These are phyloP conservation scores for Pichia sp. DNA, from an alignment of 1,139 yeast species.

Conservation along the genomic window DNA sequence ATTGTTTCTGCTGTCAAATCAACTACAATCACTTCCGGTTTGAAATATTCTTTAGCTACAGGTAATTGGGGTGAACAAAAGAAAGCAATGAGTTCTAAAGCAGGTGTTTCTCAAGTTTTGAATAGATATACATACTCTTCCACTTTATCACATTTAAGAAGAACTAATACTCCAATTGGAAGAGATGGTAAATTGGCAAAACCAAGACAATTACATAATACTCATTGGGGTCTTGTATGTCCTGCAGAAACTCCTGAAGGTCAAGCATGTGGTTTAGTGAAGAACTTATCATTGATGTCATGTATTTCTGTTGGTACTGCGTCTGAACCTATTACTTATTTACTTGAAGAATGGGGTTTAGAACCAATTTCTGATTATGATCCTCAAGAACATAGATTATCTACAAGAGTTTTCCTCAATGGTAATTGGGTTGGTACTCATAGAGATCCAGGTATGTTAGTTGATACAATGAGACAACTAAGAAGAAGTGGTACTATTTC, in stretches of 20 bases:
- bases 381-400: constrained; percentile 85
- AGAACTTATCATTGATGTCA: constrained; percentile 91
- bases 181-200: constrained; percentile 98
- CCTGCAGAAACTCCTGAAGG: constrained; percentile 99
- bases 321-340: constrained; percentile 89
- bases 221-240: constrained; percentile 99
- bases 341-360: constrained; percentile 99
- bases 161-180: constrained; percentile 98
- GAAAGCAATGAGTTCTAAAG: constrained; percentile 98
- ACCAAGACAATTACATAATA: constrained; percentile 97
- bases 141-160: constrained; percentile 92
- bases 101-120: constrained; percentile 98
- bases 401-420: constrained; percentile 91
- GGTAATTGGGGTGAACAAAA: constrained; percentile 99
- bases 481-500: constrained; percentile 95
- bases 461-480: constrained; percentile 82
- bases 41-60: constrained; percentile 94
- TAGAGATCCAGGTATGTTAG: constrained; percentile 87
- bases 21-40: constrained; percentile 93
- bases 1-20: constrained; percentile 95
- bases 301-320: constrained; percentile 97
- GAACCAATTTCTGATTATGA: constrained; percentile 95
- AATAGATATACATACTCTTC: constrained; percentile 97
- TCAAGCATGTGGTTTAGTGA: constrained; percentile 98
- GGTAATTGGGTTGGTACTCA: constrained; percentile 99